Evolutionary conservation across 1,139 yeast species (phyloP), one percentile per base, ranked within the genome.

Genomic region (Taiozyma sp.): DNA sequence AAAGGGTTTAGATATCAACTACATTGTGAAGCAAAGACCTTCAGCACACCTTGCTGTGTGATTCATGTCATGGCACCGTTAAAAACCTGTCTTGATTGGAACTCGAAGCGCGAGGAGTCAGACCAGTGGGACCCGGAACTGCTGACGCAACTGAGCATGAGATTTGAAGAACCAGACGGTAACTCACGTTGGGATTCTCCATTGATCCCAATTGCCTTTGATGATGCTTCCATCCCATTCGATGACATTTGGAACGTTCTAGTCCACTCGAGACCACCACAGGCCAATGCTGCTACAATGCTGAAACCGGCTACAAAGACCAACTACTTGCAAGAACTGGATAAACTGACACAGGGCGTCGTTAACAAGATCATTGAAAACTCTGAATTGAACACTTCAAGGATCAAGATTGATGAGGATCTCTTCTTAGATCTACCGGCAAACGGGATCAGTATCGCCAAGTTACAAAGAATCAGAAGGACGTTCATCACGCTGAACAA

Each of bases 131-230:
- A 82, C 39, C 76, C 74, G 1, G 85, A 79, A 41, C 69, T 90
- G 47, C 73, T 92, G 46, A 77, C 76, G 24, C 93, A 87, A 50
- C 70, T 93, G 56, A 78, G 83, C 6, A 87, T 91, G 82, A 70
- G 99, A 56, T 95, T 85, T 64, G 99, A 93, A 67, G 99, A 93
- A 66, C 99, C 99, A 1, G 87, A 89, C 62, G 83, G 84, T 23
- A 80, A 81, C 64, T 81, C 86, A 40, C 74, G 97, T 54, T 93
- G 99, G 99, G 99, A 93, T 65, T 83, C 96, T 5, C 99, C 99
- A 2, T 70, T 92, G 55, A 86, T 90, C 65, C 81, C 89, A 0
- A 68, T 89, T 1, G 78, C 84, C 3, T 78, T 83, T 44, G 83
- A 80, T 45, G 84, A 83, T 53, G 72, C 70, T n/a, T 66, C 71